Evolutionary conservation across 345 rosid species (phyloP), one percentile per base, ranked within the genome.

Genomic region (Theobroma cacao): DNA sequence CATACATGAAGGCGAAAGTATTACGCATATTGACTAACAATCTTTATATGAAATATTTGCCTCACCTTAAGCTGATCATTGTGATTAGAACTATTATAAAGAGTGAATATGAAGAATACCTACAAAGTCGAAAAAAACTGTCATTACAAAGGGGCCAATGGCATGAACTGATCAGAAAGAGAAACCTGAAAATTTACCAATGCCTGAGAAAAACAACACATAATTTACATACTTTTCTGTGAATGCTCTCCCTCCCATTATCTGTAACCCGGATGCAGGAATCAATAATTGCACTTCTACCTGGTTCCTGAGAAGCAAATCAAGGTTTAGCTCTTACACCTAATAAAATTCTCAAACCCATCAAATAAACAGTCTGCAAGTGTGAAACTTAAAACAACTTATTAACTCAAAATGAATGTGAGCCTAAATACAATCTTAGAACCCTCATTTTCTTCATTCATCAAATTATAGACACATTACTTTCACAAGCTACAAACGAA

Each of bases 51-150:
- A 40, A 73, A 75, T 43, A 53, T 77, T 84, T 81, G 81, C 84
- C 90, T 82, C 79, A 93, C 98, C 98, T 93, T 95, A 78, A 95
- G 95, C 83, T 93, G 97, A 83, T 95, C 98, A 68, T 88, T 87
- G 81, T 91, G 98, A 86, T 95, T 91, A 18, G 97, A 90, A 48
- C 92, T 91, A 78, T 93, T 95, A 85, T 85, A 95, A 0, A 95
- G 90, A 40, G 98, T 90, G 84, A 95, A 93, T 79, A 91, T 86
- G 86, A 92, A 95, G 84, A 93, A 88, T 22, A 91, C 97, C 98
- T 95, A 88, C 86, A 87, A n/a, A 82, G 55, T 83, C 59, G 31
- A 36, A 68, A 71, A 65, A 66, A 68, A 69, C 11, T 77, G 59
- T 79, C 68, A 74, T 36, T 58, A 65, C 2, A 77, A 71, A 59